Percentiles rank a stretch among this genome's conserved stretches.
These are phyloP conservation scores for Rhodotorula taiwanensis DNA, from an alignment of 768 basidiomycete species.

Conservation along the genomic window DNA sequence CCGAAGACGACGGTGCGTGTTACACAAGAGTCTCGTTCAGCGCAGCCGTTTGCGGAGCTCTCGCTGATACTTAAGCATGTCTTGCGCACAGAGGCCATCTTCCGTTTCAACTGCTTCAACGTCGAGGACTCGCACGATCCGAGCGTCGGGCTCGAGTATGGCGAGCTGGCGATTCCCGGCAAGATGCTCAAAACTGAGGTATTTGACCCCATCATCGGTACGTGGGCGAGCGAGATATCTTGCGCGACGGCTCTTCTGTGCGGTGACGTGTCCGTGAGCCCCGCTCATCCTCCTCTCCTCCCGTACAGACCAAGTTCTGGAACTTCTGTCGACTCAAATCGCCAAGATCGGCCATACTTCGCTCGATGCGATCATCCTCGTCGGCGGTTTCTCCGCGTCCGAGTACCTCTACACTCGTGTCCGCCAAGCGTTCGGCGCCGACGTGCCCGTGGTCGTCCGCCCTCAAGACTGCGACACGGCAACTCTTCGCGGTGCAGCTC, in stretches of 20 bases:
- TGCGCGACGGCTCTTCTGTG: too few relatives aligned
- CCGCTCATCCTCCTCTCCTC: too few relatives aligned
- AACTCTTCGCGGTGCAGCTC: conserved; percentile 77
- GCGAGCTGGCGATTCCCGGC: conserved; percentile 75
- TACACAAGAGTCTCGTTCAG: background rate
- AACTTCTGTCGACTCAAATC: conserved; percentile 70
- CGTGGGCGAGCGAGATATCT: conserved; percentile 35
- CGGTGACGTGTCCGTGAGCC: too few relatives aligned
- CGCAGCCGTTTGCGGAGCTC: background rate
- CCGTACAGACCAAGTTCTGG: conserved; percentile 55
- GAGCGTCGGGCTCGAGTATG: conserved; percentile 69
- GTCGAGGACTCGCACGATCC: conserved; percentile 62
- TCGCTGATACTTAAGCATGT: background rate
- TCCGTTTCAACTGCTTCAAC: conserved; percentile 86
- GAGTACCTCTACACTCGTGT: conserved; percentile 75
- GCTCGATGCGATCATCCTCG: conserved; percentile 76
- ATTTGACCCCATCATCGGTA: conserved; percentile 80
- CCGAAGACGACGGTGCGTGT: conserved; percentile 62
- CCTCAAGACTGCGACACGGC: conserved; percentile 84
- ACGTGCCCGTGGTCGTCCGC: conserved; percentile 68
- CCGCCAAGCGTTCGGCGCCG: conserved; percentile 54
- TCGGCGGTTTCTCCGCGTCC: conserved; percentile 79
- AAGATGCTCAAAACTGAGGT: conserved; percentile 70
- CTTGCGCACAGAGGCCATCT: conserved; percentile 59
- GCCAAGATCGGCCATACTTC: conserved; percentile 55